phyloP scores from a whole-genome alignment of 2,329 filamentous ascomycete genomes.

The Seiridium unicorne region DNA sequence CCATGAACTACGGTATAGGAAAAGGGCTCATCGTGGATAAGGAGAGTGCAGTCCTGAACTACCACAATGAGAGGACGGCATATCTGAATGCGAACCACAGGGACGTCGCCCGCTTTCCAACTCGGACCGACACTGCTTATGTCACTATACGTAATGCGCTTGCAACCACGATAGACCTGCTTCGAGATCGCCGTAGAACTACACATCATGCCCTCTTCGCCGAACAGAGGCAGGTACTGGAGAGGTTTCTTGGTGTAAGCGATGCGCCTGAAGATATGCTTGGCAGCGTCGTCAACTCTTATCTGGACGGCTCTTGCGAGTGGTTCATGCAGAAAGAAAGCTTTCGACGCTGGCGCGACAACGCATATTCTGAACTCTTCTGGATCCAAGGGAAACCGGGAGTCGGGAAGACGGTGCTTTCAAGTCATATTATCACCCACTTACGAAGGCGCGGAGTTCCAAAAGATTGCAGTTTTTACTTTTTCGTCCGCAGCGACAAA shows the following conservation, averaged over 20 bases:
- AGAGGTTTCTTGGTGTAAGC: not conserved
- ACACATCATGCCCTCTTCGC: not conserved
- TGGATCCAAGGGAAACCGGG: slow-evolving; percentile 14
- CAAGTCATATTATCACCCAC: slow-evolving; percentile 10
- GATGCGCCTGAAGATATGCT: not conserved
- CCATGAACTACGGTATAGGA: slow-evolving; percentile 20
- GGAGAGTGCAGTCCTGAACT: slow-evolving; percentile 25
- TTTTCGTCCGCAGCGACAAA: slow-evolving; percentile 8
- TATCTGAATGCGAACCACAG: slow-evolving; percentile 30
- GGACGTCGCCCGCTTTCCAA: slow-evolving; percentile 23
- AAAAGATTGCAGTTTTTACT: slow-evolving; percentile 13
- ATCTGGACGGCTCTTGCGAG: not conserved
- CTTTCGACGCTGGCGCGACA: slow-evolving; percentile 5
- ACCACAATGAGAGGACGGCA: slow-evolving; percentile 20
- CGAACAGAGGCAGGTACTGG: not conserved
- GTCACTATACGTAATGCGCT: slow-evolving; percentile 23
- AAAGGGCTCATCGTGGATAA: slow-evolving; percentile 29
- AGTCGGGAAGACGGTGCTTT: slow-evolving; percentile 11
- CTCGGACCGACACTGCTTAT: slow-evolving; percentile 21
- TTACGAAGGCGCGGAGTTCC: not conserved
- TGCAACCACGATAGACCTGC: slow-evolving; percentile 11
- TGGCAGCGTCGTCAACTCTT: not conserved
- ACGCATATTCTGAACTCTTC: slow-evolving; percentile 6
- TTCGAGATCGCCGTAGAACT: not conserved
- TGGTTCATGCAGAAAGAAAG: not conserved